These are phyloP conservation scores for Pezicula carpinea DNA, from an alignment of 2,329 filamentous ascomycete species.

Conservation along the genomic window DNA sequence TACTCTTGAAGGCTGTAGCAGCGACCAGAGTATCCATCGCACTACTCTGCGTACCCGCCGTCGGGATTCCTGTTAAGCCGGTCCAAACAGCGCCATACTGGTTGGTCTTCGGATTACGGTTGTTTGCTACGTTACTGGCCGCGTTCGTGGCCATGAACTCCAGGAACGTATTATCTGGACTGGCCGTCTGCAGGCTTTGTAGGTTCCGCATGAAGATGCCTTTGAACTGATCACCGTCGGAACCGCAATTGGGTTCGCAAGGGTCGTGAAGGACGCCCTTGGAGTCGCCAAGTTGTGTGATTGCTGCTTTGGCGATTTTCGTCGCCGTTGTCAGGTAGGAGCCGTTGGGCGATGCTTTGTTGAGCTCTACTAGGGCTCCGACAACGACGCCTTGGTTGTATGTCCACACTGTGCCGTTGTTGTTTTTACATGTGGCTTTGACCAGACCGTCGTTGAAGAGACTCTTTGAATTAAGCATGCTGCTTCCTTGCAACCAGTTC, in stretches of 20 bases:
- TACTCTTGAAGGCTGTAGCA: slow-evolving; percentile 31
- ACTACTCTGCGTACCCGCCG: slow-evolving; percentile 58
- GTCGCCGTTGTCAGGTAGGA: slow-evolving; percentile 39
- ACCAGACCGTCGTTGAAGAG: slow-evolving; percentile 50
- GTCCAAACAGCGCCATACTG: slow-evolving; percentile 59
- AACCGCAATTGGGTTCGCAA: slow-evolving; percentile 42
- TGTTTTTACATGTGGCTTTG: slow-evolving; percentile 43
- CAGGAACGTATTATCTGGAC: slow-evolving; percentile 44
- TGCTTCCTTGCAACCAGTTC: slow-evolving; percentile 44
- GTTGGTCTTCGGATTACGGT: slow-evolving; percentile 40
- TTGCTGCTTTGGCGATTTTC: slow-evolving; percentile 49
- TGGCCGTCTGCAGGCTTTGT: slow-evolving; percentile 42
- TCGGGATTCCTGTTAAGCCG: slow-evolving; percentile 48
- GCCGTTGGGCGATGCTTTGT: slow-evolving; percentile 41
- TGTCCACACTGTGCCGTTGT: slow-evolving; percentile 38
- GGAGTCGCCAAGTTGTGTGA: slow-evolving; percentile 37
- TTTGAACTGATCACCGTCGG: slow-evolving; percentile 65
- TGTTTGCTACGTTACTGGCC: slow-evolving; percentile 58
- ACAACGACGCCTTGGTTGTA: slow-evolving; percentile 61
- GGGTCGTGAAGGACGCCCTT: slow-evolving; percentile 48
- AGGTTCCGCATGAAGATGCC: slow-evolving; percentile 67
- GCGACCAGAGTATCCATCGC: slow-evolving; percentile 65
- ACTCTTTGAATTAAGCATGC: slow-evolving; percentile 41
- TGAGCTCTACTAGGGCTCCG: slow-evolving; percentile 52
- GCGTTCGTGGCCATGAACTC: slow-evolving; percentile 59